A percentile compares a stretch with the other conserved stretches of the same genome.
Evolutionary conservation across 176 grass and related monocot species (phyloP).

Genomic region (Cenchrus fungigraminus): DNA sequence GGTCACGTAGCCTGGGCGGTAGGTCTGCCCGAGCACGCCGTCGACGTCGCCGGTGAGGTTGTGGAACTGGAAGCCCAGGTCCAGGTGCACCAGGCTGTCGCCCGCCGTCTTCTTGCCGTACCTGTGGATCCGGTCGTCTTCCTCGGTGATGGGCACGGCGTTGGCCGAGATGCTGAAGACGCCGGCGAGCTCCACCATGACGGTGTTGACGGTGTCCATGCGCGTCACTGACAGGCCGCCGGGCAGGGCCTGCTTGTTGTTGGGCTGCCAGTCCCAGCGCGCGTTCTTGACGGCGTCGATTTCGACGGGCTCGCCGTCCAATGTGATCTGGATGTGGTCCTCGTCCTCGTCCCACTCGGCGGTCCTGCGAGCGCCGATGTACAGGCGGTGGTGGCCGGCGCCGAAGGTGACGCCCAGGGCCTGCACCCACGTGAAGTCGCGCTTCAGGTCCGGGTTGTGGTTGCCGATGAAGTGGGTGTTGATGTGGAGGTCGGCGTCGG

Average conservation of each 20-base stretch:
- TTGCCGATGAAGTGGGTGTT: conserved; percentile 79
- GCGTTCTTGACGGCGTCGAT: conserved; percentile 33
- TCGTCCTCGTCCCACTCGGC: conserved; percentile 63
- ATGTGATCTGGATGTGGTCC: conserved; percentile 51
- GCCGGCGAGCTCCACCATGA: conserved; percentile 52
- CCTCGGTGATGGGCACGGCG: conserved; percentile 64
- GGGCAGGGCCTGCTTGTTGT: neutral
- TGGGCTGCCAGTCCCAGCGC: conserved; percentile 48
- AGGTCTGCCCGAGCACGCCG: conserved; percentile 71
- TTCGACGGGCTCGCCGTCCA: conserved; percentile 50
- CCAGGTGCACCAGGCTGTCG: conserved; percentile 68
- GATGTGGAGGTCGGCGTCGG: conserved; percentile 67
- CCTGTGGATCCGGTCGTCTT: conserved; percentile 60
- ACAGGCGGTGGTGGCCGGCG: conserved; percentile 50
- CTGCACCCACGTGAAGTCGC: conserved; percentile 70
- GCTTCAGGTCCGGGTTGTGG: conserved; percentile 53
- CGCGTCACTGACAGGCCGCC: conserved; percentile 25
- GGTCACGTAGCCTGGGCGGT: conserved; percentile 53
- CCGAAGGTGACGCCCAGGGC: conserved; percentile 51
- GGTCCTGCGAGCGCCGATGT: conserved; percentile 48
- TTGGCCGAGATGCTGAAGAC: conserved; percentile 60
- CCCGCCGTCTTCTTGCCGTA: conserved; percentile 45
- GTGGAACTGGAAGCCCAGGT: conserved; percentile 70
- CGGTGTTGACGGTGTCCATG: conserved; percentile 36
- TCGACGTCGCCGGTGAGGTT: conserved; percentile 45